Percentiles rank a stretch among this genome's conserved stretches.
phyloP scores from a whole-genome alignment of 1,284 basidiomycete genomes.

The Tetrapyrgos nigripes region DNA sequence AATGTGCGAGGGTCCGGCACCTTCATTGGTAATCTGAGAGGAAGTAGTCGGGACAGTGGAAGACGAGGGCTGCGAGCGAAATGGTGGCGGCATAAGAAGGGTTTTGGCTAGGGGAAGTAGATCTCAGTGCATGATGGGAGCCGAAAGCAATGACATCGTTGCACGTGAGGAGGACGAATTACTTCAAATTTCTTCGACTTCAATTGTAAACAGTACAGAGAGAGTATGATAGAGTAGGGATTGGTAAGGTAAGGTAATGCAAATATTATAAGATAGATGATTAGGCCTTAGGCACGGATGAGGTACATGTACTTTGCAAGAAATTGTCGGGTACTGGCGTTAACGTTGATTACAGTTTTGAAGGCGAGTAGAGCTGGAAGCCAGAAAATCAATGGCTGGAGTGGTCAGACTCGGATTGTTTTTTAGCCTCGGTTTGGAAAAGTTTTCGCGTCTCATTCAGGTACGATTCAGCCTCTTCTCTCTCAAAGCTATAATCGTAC shows the following conservation, averaged over 20 bases:
- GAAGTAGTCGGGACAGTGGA: not conserved
- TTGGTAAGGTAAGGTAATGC: no score
- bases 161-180: no score
- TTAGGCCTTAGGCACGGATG: no score
- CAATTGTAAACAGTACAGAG: no score
- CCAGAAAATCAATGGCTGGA: no score
- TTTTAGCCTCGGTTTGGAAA: slow-evolving; percentile 29
- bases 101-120: not conserved
- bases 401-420: not conserved
- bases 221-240: no score
- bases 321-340: not conserved
- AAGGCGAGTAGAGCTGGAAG: no score
- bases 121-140: not conserved
- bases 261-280: no score
- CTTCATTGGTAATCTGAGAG: not conserved
- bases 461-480: slow-evolving; percentile 75
- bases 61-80: not conserved
- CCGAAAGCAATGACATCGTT: not conserved
- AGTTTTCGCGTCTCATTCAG: slow-evolving; percentile 62
- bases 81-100: not conserved
- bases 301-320: no score
- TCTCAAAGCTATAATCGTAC: slow-evolving; percentile 66
- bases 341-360: no score
- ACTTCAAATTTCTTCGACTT: no score
- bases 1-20: slow-evolving; percentile 24